Evolutionary conservation across 2,329 filamentous ascomycete genomes (phyloP).

Genomic region (Sporothrix euskadiensis): DNA sequence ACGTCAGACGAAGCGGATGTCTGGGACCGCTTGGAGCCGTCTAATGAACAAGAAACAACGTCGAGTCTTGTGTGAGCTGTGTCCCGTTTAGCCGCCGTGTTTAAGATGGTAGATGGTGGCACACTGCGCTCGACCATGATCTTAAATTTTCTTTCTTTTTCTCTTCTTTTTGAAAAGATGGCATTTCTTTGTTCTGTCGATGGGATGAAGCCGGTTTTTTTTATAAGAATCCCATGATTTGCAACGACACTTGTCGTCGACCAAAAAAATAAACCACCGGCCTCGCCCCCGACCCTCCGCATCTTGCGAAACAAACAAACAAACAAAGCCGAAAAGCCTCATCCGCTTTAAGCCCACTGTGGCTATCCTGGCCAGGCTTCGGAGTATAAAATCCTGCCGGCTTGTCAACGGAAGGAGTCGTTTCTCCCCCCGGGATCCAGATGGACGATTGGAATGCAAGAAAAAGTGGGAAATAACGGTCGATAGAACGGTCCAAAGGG

Average conservation of each 20-base stretch:
- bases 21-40: not conserved
- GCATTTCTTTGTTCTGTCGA: constrained; percentile 1
- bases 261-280: not conserved
- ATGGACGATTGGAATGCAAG: not conserved
- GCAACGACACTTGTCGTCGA: not conserved
- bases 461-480: not conserved
- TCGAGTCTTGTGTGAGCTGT: not conserved
- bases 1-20: not conserved
- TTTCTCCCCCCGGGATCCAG: not conserved
- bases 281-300: not conserved
- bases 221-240: not conserved
- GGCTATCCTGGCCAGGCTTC: not conserved
- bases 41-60: not conserved
- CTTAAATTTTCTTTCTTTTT: not conserved
- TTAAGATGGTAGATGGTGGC: not conserved
- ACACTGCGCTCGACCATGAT: not conserved
- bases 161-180: no score
- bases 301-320: not conserved
- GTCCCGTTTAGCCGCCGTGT: not conserved
- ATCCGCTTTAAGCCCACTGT: not conserved
- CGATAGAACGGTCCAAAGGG: not conserved
- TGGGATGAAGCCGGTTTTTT: not conserved
- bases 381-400: constrained; percentile 4
- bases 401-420: not conserved
- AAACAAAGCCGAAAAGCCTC: not conserved